These are phyloP conservation scores for Canavalia gladiata DNA, from an alignment of 306 rosid species.

Conservation along the genomic window DNA sequence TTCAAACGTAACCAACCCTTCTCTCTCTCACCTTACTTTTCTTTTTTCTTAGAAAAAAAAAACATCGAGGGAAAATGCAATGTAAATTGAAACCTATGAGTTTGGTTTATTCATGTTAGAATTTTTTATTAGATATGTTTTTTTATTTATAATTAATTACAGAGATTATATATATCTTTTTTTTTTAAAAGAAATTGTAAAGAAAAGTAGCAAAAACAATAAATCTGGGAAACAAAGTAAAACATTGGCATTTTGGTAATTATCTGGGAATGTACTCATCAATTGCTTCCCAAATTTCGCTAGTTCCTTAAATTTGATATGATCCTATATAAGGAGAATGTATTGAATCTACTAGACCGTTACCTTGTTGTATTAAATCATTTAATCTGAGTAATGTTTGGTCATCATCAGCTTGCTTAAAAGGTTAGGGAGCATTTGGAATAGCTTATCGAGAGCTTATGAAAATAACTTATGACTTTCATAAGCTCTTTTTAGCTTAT, in stretches of 20 bases:
- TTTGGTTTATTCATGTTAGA: too few species aligned
- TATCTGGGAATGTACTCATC: background rate
- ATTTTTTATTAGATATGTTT: background rate
- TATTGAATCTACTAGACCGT: background rate
- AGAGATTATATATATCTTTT: too few species aligned
- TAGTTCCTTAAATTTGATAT: background rate
- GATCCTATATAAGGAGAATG: constrained; percentile 18
- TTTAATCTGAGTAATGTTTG: constrained; percentile 17
- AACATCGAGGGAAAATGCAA: background rate
- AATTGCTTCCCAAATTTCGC: background rate
- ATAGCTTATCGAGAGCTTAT: too few species aligned
- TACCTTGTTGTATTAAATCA: background rate
- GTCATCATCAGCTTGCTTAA: constrained; percentile 17
- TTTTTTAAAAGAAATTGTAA: background rate
- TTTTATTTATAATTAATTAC: background rate
- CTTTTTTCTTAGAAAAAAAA: background rate
- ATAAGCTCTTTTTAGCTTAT: too few species aligned
- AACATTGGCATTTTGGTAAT: background rate
- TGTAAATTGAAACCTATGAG: too few species aligned
- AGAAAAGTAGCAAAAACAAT: background rate
- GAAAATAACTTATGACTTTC: too few species aligned
- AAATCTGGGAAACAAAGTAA: background rate
- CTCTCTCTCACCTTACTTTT: background rate
- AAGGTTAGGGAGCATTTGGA: background rate
- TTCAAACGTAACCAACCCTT: constrained; percentile 76